Evolutionary conservation across 75 land plant genomes (phyloP), one percentile per base, ranked within the genome.

Genomic region (Pseudotsuga menziesii): DNA sequence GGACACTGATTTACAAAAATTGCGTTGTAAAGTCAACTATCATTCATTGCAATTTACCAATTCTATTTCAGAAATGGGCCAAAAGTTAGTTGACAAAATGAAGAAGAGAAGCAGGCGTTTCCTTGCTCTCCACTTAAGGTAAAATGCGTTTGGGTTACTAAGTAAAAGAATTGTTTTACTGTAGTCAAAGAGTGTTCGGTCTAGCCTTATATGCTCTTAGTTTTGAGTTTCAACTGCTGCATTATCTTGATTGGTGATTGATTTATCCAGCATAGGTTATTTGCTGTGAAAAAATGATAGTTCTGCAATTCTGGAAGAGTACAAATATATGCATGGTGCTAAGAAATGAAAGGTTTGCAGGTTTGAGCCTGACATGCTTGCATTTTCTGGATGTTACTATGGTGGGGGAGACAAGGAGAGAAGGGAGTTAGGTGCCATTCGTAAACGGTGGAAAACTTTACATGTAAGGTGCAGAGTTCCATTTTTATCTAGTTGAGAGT

Each of bases 361-460:
- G 86, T 96, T 90, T 88, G 98, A 96, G 77, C 90, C 98, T 59
- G 98, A 96, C 57, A 96, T 96, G 98, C 92, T 96, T 79, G 98
- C 98, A 58, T 96, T 96, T 81, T 96, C 98, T 57, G 94, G 97
- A 59, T 96, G 98, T 78, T 91, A 96, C 76, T 96, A 90, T 87
- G 98, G 99, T 77, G 99, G 99, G 20, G 98, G 98, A 57, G 98
- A 97, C 23, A 91, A 91, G 79, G 99, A 97, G 78, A 92, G 75
- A 35, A 86, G 26, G 35, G 93, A 97, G 74, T 74, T 97, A 62
- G 93, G 93, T 54, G 85, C 83, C 36, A 88, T 97, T 25, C 86
- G 99, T 57, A 94, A 85, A 86, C 92, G 99, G 57, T 97, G 99
- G 99, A 97, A 97, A 81, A 91, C 98, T 26, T 81, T 92, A 82